Conservation (phyloP, 2,329 filamentous ascomycete genomes). For the Drechslerella dactyloides region DNA sequence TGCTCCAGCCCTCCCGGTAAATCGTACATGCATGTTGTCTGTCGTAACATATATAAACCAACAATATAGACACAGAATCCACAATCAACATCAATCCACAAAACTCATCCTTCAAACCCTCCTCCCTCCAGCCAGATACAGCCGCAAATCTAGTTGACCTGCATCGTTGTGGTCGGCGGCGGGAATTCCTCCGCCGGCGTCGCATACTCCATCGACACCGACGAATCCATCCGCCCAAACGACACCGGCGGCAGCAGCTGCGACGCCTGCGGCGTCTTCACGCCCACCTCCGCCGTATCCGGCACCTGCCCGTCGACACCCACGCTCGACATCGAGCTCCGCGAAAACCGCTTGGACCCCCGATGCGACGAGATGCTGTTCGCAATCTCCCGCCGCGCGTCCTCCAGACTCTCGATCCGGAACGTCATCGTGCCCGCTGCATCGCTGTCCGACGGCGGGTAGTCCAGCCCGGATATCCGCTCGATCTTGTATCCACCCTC, state of each 20-base stretch:
- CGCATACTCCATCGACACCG: conserved; percentile 28
- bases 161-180: too few species aligned
- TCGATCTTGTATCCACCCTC: conserved; percentile 40
- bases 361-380: conserved; percentile 44
- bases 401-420: conserved; percentile 33
- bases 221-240: conserved; percentile 37
- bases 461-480: conserved; percentile 26
- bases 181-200: conserved; percentile 48
- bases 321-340: conserved; percentile 18
- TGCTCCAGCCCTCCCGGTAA: too few species aligned
- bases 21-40: not conserved
- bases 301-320: conserved; percentile 21
- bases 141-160: conserved; percentile 3
- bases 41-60: not conserved
- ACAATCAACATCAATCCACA: conserved; percentile 2
- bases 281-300: conserved; percentile 29
- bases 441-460: conserved; percentile 11
- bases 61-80: too few species aligned
- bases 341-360: conserved; percentile 37
- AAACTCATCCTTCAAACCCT: conserved; percentile 4
- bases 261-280: conserved; percentile 12
- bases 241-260: conserved; percentile 31
- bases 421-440: conserved; percentile 25
- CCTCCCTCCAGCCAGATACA: not conserved
- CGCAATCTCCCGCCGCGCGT: conserved; percentile 42